These are phyloP conservation scores for Agarophyton chilense DNA, from an alignment of 23 red algal species.

Conservation along the genomic window DNA sequence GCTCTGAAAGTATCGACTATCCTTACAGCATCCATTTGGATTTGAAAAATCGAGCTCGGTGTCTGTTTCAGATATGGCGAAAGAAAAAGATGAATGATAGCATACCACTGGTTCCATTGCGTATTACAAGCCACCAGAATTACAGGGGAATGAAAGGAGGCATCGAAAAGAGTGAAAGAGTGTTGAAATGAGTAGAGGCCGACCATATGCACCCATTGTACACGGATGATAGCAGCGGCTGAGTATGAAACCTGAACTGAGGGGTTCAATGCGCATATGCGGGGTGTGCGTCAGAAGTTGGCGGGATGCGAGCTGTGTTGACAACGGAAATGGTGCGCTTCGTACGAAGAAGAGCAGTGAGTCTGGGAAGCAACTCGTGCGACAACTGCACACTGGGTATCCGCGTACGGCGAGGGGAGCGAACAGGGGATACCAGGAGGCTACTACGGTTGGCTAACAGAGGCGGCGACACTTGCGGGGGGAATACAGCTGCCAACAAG, in stretches of 20 bases:
- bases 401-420: too few relatives aligned
- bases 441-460: background rate
- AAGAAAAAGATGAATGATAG: too few relatives aligned
- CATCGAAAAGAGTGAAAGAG: too few relatives aligned
- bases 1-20: too few relatives aligned
- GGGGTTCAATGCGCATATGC: conserved; percentile 3
- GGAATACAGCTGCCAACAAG: background rate
- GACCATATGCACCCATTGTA: background rate
- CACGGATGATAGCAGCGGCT: background rate
- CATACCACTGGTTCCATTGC: too few relatives aligned
- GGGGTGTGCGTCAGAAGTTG: background rate
- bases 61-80: too few relatives aligned
- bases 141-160: too few relatives aligned
- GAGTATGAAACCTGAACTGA: background rate
- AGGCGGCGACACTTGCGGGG: too few relatives aligned
- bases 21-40: too few relatives aligned
- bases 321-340: background rate
- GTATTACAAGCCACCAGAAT: too few relatives aligned
- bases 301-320: background rate
- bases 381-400: background rate
- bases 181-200: background rate
- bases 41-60: too few relatives aligned
- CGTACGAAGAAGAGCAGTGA: background rate
- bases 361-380: background rate
- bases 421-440: background rate